Evolutionary conservation across 257 asterid species (phyloP), one percentile per base, ranked within the genome.

Genomic region (Solanum chmielewskii): DNA sequence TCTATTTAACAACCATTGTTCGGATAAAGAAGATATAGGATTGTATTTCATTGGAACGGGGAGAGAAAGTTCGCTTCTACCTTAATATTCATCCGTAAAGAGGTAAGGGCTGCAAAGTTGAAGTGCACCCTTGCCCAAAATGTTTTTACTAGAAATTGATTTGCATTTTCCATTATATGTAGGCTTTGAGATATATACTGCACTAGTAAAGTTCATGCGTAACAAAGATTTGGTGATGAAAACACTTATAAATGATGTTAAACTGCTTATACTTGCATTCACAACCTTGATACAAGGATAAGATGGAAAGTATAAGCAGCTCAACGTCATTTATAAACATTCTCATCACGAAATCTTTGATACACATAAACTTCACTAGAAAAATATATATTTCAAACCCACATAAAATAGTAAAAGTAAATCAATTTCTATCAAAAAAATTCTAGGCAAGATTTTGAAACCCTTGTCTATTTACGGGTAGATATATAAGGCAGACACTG

Each of bases 111-210:
- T 5, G 35, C 56, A n/a, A 76, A 42, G 37, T 14, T 42, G 60
- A 76, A n/a, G 27, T 86, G 45, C 37, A 4, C 23, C 60, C n/a
- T 76, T 76, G 35, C 83, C 56, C 8, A 2, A 8, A 76, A 76
- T 5, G 21, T 86, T 20, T 84, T 33, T 11, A 75, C 56, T 85
- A 87, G 33, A 75, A 76, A 42, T 76, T 76, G 11, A 76, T 76
- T 42, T 42, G 64, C 37, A 76, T 76, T n/a, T 13, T 56, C 7
- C 4, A n/a, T 76, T 41, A 11, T 64, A 12, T 76, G 85, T 89
- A 96, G 97, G 86, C 85, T 35, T 37, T 5, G 90, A 89, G 59
- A 89, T 87, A 85, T 93, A 94, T 87, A n/a, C 66, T 81, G 42
- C 73, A 66, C 88, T 93, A 84, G 87, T 93, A 87, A 93, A 95